These are phyloP conservation scores for Pisolithus sp. DNA, from an alignment of 768 basidiomycete genomes.

Conservation along the genomic window DNA sequence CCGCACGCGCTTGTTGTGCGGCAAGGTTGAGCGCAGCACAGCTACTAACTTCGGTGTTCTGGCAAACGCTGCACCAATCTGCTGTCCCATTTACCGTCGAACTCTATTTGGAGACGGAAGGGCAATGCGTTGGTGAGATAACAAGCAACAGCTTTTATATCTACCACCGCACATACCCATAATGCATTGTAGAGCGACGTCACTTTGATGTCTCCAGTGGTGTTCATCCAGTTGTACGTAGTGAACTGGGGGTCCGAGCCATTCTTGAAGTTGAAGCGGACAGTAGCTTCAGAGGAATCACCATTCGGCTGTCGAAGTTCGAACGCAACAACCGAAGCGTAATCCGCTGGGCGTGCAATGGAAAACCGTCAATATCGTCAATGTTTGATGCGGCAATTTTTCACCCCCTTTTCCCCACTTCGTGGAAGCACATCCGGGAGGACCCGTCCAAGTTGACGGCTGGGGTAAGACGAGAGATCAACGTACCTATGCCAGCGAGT, in stretches of 20 bases:
- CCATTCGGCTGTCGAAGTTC: conserved; percentile 49
- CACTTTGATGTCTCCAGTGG: conserved; percentile 46
- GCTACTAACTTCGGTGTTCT: conserved; percentile 50
- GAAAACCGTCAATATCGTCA: background rate
- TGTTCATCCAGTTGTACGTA: conserved; percentile 42
- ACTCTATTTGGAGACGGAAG: conserved; percentile 30
- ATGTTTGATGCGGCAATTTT: background rate
- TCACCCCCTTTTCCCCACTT: background rate
- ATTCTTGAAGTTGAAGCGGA: conserved; percentile 68
- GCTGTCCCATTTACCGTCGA: conserved; percentile 44
- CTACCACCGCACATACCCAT: conserved; percentile 21
- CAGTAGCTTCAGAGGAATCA: conserved; percentile 38
- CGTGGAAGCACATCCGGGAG: background rate
- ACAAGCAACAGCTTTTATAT: too few relatives aligned
- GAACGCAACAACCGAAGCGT: conserved; percentile 50
- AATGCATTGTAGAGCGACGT: conserved; percentile 42
- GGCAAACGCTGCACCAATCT: conserved; percentile 55
- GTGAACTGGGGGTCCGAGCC: conserved; percentile 46
- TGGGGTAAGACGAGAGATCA: background rate
- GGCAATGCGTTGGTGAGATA: background rate
- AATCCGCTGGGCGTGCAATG: conserved; percentile 40
- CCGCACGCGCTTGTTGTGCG: conserved; percentile 22
- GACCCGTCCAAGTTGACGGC: background rate
- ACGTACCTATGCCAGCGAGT: conserved; percentile 53
- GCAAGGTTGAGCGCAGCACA: conserved; percentile 42